Base-by-base conservation (phyloP, 106 monocot species). In the Dendrobium nobile region DNA sequence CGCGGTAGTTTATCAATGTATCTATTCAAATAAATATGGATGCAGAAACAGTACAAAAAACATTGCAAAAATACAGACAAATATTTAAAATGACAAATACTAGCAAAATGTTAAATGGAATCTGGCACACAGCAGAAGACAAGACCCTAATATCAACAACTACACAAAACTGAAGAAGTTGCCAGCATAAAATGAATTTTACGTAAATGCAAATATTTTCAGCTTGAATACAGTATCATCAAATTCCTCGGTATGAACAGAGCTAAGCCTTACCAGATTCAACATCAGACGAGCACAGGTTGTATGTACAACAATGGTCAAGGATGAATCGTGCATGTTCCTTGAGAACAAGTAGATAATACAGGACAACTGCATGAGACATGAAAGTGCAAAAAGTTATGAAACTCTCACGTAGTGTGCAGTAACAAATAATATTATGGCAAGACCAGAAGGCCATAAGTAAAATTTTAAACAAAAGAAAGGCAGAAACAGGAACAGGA, bases 281-380 rank as follows among this genome's bases (percentile, higher is more conserved):
- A 99, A 79, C 99, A 99, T 93, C 24, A 99, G 78, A 7, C 99
- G 88, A 77, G 99, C 95, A 91, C 91, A 99, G 45, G 99, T 99
- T 47, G 95, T 95, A 81, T 95, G 99, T 82, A 99, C 90, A 17
- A 88, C 88, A 83, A 99, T 87, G 48, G 89, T 89, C 81, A 99
- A 86, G 37, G 95, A 95, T 47, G 99, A 91, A 86, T 99, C 99
- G 67, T 99, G 99, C 93, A 99, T 93, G 82, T 93, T 99, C 79
- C 99, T 88, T n/a, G 99, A 99, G 83, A 99, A 99, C 81, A 99
- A 80, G 83, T 99, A 99, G 26, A 95, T 91, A 82, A 99, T 93
- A 45, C 95, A 89, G 5, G 99, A 99, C 58, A 99, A 56, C 97
- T 98, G 87, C 85, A 88, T 27, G 67, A 80, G 22, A 85, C 74